Base-by-base conservation (phyloP, 106 monocot species). In the Acanthochlamys bracteata region DNA sequence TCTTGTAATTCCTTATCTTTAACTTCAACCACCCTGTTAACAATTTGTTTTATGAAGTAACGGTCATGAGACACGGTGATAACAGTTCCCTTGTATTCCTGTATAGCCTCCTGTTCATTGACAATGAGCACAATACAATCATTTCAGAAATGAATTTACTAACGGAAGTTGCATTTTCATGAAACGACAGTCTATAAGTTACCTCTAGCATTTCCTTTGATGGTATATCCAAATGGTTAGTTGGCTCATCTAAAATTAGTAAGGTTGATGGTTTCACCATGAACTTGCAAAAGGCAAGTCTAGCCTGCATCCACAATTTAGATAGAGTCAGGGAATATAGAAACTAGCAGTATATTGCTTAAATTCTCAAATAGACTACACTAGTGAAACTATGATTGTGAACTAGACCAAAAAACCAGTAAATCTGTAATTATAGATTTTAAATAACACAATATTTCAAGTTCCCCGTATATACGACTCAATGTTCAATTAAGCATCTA, bases 191-290 rank as follows among this genome's bases (percentile, higher is more conserved):
- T 7, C 11, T 61, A 3, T n/a, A 61, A 24, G 24, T 41, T 78
- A 98, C 98, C 83, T 98, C 98, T 6, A 98, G 81, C 98, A 98
- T 98, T 71, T 98, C 98, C 81, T 98, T 98, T 42, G 98, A 85
- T 65, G 92, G 98, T 66, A 98, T 98, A 75, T 98, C 98, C 76
- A 98, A 82, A 67, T 98, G 98, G 81, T 98, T 98, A 26, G 98
- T 98, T 53, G 98, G 98, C 65, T 98, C 98, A 79, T 98, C 98
- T 59, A 98, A 75, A 61, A 98, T 77, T 72, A 98, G 75, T 60
- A 98, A 79, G 20, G 98, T 92, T 64, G 98, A 98, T 24, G 98
- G 98, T 53, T 83, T 92, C 72, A 98, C 98, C 98, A 98, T 85
- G 65, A 98, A 98, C 73, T 91, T 98, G 70, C 98, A 98, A 75